Evolutionary conservation across 305 asterid genomes (phyloP).

Genomic region (Solanum hybrid): DNA sequence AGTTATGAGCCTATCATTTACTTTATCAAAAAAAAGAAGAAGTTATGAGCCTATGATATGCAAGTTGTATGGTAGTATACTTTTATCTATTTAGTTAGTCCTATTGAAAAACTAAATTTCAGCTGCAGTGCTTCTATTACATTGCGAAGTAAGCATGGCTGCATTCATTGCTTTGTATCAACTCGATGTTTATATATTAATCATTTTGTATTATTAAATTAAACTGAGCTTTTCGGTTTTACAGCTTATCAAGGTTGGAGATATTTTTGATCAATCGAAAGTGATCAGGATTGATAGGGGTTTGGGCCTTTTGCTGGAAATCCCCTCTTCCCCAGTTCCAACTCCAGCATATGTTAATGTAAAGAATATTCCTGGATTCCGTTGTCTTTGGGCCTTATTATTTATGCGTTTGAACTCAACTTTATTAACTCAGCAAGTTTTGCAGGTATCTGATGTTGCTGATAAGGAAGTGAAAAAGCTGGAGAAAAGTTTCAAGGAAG

Average conservation of each 20-base stretch:
- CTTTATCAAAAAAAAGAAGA: not conserved
- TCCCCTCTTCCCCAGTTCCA: slow-evolving; percentile 64
- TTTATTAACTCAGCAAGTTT: slow-evolving; percentile 8
- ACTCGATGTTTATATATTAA: not conserved
- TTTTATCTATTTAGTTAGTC: not conserved
- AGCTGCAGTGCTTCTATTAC: not conserved
- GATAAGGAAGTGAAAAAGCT: slow-evolving; percentile 69
- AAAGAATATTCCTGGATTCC: slow-evolving; percentile 19
- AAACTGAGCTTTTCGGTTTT: slow-evolving; percentile 8
- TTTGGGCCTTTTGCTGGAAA: slow-evolving; percentile 69
- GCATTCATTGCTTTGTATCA: not conserved
- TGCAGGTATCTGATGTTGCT: slow-evolving; percentile 62
- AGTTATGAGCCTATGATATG: not conserved
- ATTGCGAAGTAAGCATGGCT: not conserved
- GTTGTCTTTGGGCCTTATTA: not conserved
- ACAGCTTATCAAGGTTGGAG: slow-evolving; percentile 84
- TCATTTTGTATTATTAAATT: not conserved
- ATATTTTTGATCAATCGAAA: slow-evolving; percentile 73
- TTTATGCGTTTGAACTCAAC: slow-evolving; percentile 7
- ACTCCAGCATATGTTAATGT: slow-evolving; percentile 91
- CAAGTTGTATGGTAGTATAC: not conserved
- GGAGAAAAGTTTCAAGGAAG: slow-evolving; percentile 77
- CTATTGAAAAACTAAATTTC: not conserved
- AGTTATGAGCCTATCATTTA: not conserved
- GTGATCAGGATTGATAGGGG: slow-evolving; percentile 84